Conservation (phyloP, 2,329 filamentous ascomycete genomes). For the Aphanocladium album region DNA sequence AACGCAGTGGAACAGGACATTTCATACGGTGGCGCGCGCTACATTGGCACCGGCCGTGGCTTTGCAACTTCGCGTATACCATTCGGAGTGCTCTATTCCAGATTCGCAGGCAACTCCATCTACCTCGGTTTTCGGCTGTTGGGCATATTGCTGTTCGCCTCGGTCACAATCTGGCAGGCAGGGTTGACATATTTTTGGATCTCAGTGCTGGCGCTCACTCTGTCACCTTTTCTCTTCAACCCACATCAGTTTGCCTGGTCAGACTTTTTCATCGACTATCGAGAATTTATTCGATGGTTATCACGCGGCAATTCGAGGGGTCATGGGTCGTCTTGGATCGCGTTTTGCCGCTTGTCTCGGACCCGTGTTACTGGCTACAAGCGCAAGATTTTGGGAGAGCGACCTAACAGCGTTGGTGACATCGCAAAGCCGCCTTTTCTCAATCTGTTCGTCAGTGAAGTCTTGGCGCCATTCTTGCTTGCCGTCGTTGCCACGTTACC, state of each 20-base stretch:
- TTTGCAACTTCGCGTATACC: conserved; percentile 98
- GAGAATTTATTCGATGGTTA: conserved; percentile 93
- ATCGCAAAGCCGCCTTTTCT: conserved; percentile 48
- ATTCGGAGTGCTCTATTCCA: conserved; percentile 92
- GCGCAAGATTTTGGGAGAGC: conserved; percentile 87
- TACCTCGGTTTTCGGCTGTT: conserved; percentile 85
- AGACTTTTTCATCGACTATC: conserved; percentile 99
- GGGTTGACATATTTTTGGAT: conserved; percentile 95
- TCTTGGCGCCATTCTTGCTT: conserved; percentile 76
- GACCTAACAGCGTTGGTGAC: conserved; percentile 83
- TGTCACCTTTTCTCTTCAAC: conserved; percentile 97
- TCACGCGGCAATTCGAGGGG: conserved; percentile 95
- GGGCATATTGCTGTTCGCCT: conserved; percentile 96
- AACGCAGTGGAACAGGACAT: conserved; percentile 92
- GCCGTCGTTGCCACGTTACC: conserved; percentile 80
- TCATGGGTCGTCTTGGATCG: conserved; percentile 95
- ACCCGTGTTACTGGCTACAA: conserved; percentile 98
- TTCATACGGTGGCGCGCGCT: conserved; percentile 92
- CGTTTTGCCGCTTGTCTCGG: conserved; percentile 89
- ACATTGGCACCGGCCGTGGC: conserved; percentile 98
- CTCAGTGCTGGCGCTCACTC: conserved; percentile 78
- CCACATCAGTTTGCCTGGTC: conserved; percentile 98
- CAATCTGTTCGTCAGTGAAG: conserved; percentile 90
- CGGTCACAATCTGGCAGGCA: conserved; percentile 83
- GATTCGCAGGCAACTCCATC: conserved; percentile 93